These are phyloP conservation scores for Eimeria sp. DNA, from an alignment of 169 alveolate species.

Conservation along the genomic window DNA sequence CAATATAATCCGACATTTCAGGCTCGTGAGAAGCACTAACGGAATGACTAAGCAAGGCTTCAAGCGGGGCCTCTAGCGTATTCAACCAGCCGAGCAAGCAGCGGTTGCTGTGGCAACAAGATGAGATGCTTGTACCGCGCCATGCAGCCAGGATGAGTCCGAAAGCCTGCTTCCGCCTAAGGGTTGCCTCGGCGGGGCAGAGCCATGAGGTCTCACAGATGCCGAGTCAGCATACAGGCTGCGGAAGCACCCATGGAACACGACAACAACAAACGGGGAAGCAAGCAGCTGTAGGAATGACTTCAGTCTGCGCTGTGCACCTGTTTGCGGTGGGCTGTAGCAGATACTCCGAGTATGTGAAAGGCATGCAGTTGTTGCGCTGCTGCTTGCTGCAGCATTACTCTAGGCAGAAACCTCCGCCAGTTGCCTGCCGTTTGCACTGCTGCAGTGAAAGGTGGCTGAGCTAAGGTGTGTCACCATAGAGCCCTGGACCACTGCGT, in stretches of 20 bases:
- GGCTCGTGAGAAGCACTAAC: no score
- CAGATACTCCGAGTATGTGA: constrained; percentile 44
- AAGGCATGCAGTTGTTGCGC: constrained; percentile 46
- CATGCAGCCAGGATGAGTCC: constrained; percentile 39
- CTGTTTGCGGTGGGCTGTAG: constrained; percentile 30
- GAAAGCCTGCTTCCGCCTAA: constrained; percentile 18
- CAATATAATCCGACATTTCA: no score
- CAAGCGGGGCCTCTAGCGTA: no score
- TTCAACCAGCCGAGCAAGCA: no score
- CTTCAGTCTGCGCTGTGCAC: constrained; percentile 6
- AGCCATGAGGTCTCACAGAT: background rate
- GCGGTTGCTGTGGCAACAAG: constrained; percentile 42
- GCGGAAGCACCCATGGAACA: background rate
- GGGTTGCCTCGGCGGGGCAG: constrained; percentile 37
- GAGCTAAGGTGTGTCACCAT: constrained; percentile 67
- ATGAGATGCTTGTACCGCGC: constrained; percentile 36
- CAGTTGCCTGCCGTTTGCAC: constrained; percentile 61
- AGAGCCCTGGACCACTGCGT: constrained; percentile 29
- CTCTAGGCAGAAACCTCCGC: constrained; percentile 66
- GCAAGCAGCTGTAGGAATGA: constrained; percentile 28
- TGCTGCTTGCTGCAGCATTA: constrained; percentile 53
- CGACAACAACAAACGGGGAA: background rate
- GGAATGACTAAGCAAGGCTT: no score
- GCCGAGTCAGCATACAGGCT: background rate
- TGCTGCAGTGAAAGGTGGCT: constrained; percentile 68